A percentile compares a stretch with the other conserved stretches of the same genome.
Conservation (phyloP, 805 yeast genomes). For the Pichia insulana region DNA sequence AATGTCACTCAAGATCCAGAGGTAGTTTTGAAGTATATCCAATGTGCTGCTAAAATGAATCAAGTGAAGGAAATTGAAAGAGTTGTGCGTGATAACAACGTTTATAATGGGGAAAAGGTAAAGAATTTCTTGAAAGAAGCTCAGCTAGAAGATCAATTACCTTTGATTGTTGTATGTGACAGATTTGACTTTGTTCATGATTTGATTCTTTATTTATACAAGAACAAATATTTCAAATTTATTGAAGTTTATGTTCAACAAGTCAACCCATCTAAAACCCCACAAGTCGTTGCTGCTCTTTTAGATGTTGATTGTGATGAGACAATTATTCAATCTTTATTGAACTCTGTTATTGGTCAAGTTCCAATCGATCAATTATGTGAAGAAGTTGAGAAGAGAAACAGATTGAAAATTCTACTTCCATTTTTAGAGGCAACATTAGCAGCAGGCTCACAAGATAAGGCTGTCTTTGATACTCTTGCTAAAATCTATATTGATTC, state of each 20-base stretch:
- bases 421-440: constrained; percentile 90
- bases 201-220: constrained; percentile 85
- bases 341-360: constrained; percentile 83
- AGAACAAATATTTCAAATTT: constrained; percentile 90
- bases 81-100: constrained; percentile 86
- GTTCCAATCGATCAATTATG: constrained; percentile 88
- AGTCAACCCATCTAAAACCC: constrained; percentile 91
- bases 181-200: constrained; percentile 88
- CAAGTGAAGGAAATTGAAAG: constrained; percentile 94
- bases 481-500: constrained; percentile 98
- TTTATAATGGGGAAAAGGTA: constrained; percentile 94
- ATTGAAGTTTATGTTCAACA: constrained; percentile 97
- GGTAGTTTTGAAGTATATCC: constrained; percentile 92
- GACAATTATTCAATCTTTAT: constrained; percentile 65
- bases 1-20: constrained; percentile 90
- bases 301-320: constrained; percentile 98
- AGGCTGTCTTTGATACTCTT: constrained; percentile 86
- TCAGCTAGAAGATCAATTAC: constrained; percentile 87
- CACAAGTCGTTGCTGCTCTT: constrained; percentile 93
- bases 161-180: constrained; percentile 94
- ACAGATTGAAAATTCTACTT: constrained; percentile 79
- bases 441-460: constrained; percentile 76
- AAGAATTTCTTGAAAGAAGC: constrained; percentile 95
- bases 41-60: constrained; percentile 83
- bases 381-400: constrained; percentile 92